Percentiles rank a stretch among this genome's conserved stretches.
Conservation (phyloP, 176 grass and related monocot genomes). For the Zizania latifolia region DNA sequence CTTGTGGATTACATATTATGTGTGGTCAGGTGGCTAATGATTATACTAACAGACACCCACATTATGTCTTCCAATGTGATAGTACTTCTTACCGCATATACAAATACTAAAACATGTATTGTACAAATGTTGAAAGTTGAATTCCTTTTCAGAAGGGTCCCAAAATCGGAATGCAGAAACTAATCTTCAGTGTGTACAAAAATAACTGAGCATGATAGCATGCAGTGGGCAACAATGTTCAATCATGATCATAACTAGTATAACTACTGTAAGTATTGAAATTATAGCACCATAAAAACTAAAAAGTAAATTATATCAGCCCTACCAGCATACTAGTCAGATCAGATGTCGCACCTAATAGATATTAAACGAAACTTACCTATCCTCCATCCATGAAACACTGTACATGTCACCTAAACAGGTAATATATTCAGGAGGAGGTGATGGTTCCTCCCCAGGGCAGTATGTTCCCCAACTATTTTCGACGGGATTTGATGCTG, state of each 20-base stretch:
- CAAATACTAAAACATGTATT: neutral
- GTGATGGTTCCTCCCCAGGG: slow-evolving; percentile 56
- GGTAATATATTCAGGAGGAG: slow-evolving; percentile 63
- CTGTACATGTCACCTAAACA: slow-evolving; percentile 93
- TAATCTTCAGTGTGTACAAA: neutral
- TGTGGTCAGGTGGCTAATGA: neutral
- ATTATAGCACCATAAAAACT: neutral
- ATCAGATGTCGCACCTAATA: neutral
- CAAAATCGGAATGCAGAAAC: neutral
- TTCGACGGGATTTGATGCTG: slow-evolving; percentile 68
- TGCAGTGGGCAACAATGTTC: neutral
- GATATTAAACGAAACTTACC: slow-evolving; percentile 34
- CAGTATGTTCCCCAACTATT: slow-evolving; percentile 92
- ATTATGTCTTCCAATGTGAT: neutral
- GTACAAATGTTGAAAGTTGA: neutral
- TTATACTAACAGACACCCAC: neutral
- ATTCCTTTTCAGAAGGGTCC: neutral
- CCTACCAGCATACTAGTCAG: slow-evolving; percentile 2
- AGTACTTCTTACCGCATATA: neutral
- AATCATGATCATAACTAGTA: too few species aligned
- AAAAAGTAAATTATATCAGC: neutral
- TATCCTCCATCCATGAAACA: slow-evolving; percentile 97
- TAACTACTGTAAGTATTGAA: neutral
- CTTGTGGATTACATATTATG: neutral
- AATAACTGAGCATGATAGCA: neutral